Base-by-base conservation (phyloP, 1,284 basidiomycete species). In the Irpex sp. region DNA sequence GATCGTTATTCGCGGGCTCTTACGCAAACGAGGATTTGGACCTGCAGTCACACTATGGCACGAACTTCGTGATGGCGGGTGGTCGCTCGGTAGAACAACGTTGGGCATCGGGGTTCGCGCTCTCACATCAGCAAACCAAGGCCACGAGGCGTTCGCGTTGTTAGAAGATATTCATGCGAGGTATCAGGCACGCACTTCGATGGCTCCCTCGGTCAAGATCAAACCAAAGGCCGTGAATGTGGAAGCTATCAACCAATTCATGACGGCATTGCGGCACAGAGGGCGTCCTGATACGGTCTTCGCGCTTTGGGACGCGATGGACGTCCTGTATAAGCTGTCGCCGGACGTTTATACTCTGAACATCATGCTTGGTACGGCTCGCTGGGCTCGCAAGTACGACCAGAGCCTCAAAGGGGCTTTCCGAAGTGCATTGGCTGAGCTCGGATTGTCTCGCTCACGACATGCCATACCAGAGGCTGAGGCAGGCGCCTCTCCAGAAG, bases 221-320 rank as follows among this genome's bases (percentile, higher is more conserved):
- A 33, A 33, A 17, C 31, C 53, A 1, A 55, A 55, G 6, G 15
- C 53, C 7, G 61, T 65, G 15, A 62, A 57, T 46, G 15, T 63
- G 8, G n/a, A 53, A n/a, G 59, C 63, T 17, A 57, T 56, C 19
- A 36, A 62, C 53, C 53, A 58, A 11, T 57, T 88, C 67, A 79
- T 92, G 76, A 72, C 77, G 5, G 69, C 79, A 3, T 74, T 86
- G n/a, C 77, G 77, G 31, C 79, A 78, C 21, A 76, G 78, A 15
- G 76, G 78, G 13, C 80, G 86, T 3, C 87, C 86, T 0, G 87
- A 88, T 66, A 72, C 81, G 1, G 80, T 87, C 1, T 88, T 88
- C 69, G 76, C 76, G 50, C 67, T 92, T 5, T 93, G 87, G 85
- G 84, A 86, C 19, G 69, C 81, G 15, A 81, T 90, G 74, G 74